Evolutionary conservation across 805 yeast genomes (phyloP), one percentile per base, ranked within the genome.

Genomic region (Clavispora fructus): DNA sequence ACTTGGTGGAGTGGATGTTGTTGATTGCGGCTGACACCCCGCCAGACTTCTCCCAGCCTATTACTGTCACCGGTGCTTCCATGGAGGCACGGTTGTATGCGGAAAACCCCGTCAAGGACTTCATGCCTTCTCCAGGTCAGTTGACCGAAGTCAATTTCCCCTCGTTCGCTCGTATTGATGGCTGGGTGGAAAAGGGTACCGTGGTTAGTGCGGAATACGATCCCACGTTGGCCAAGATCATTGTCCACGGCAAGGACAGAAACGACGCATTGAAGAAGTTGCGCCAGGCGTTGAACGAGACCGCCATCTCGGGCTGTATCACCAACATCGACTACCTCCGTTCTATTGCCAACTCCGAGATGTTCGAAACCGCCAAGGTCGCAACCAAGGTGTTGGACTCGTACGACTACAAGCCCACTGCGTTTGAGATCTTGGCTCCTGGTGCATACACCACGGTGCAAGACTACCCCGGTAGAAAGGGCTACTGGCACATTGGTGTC

Each of bases 21-120:
- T 72, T 75, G 56, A 86, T 92, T 62, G 97, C 97, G 30, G 96
- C 95, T 32, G 91, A 88, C 61, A 77, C 77, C 54, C 83, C 97
- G 4, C 96, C 96, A 6, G 87, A 84, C 61, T 88, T 90, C 57
- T 58, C 68, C 33, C 79, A 77, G 52, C 67, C 69, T 37, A 74
- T 89, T 43, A 71, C 67, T 12, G 80, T 84, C 32, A 75, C 78
- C 41, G 98, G 99, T 54, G 96, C 95, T 0, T 80, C 97, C 0
- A 92, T 92, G 91, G 99, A 92, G 69, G 98, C 97, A 30, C 79
- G 99, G 63, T 73, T 92, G 42, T 94, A 94, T 57, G 97, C 99
- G 32, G 99, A 92, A 67, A 92, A 94, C 69, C 98, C 99, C 1
- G 92, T 87, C 38, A 91, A 89, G 62, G 96, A 85, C 53, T 92